phyloP scores from a whole-genome alignment of 148 eudicot genomes.

The Chenopodium berlandieri region DNA sequence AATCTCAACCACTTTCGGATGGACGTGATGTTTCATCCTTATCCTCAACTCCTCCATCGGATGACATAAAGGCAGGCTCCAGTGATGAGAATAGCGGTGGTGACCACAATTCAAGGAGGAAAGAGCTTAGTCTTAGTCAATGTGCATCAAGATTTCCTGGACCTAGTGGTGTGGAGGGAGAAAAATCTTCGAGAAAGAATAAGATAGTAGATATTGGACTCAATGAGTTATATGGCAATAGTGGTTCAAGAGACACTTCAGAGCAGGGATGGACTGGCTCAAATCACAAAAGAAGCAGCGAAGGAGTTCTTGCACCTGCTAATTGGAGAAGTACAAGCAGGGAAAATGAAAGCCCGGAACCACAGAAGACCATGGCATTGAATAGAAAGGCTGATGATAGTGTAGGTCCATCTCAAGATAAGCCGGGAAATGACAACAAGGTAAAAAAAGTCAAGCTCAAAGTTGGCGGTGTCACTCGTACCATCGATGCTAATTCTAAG shows the following conservation, averaged over 20 bases:
- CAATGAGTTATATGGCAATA: slow-evolving; percentile 36
- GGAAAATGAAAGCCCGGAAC: slow-evolving; percentile 38
- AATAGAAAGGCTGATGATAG: slow-evolving; percentile 36
- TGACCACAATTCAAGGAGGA: slow-evolving; percentile 52
- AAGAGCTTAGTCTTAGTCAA: slow-evolving; percentile 71
- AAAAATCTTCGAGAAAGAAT: slow-evolving; percentile 35
- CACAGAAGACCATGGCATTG: slow-evolving; percentile 36
- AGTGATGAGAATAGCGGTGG: slow-evolving; percentile 63
- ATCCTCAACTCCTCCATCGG: slow-evolving; percentile 61
- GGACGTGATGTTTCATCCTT: slow-evolving; percentile 46
- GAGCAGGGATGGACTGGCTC: slow-evolving; percentile 29
- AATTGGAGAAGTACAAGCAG: slow-evolving; percentile 37
- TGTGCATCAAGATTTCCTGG: slow-evolving; percentile 45
- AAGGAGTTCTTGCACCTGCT: slow-evolving; percentile 41
- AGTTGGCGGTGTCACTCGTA: slow-evolving; percentile 78
- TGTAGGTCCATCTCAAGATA: slow-evolving; percentile 35
- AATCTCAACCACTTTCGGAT: slow-evolving; percentile 39
- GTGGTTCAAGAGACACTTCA: slow-evolving; percentile 21
- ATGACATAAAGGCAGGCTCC: slow-evolving; percentile 59
- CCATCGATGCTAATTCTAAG: slow-evolving; percentile 62
- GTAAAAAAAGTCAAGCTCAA: slow-evolving; percentile 78
- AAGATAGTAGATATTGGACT: slow-evolving; percentile 52
- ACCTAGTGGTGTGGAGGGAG: slow-evolving; percentile 42
- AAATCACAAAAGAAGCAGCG: slow-evolving; percentile 33
- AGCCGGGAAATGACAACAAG: slow-evolving; percentile 48